Conservation (phyloP, 441 rosid species). For the Aquilaria agallochum region DNA sequence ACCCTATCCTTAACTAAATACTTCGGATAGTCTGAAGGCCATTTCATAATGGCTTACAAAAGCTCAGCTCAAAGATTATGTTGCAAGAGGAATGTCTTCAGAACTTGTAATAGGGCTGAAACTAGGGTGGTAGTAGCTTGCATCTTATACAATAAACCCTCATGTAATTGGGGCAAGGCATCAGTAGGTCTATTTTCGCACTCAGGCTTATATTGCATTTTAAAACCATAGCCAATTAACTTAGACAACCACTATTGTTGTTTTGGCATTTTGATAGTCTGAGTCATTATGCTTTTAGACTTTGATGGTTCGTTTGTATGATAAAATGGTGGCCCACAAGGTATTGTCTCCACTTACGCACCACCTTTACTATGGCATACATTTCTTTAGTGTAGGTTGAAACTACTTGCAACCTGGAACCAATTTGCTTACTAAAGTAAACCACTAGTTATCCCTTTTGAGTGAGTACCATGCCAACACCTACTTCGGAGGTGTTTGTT, state of each 20-base stretch:
- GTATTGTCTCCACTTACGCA: conserved; percentile 4
- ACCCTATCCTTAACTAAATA: too few relatives aligned
- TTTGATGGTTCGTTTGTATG: not conserved
- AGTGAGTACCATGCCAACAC: not conserved
- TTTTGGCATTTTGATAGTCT: not conserved
- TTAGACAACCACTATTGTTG: not conserved
- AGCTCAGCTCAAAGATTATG: too few relatives aligned
- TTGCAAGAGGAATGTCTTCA: too few relatives aligned
- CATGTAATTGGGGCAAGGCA: not conserved
- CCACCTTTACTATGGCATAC: not conserved
- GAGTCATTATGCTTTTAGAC: not conserved
- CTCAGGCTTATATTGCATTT: not conserved
- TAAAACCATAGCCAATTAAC: not conserved
- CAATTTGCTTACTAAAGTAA: not conserved
- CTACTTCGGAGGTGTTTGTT: not conserved
- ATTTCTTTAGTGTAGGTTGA: conserved; percentile 10
- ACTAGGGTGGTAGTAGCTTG: too few relatives aligned
- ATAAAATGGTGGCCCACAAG: not conserved
- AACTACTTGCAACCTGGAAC: not conserved
- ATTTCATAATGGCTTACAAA: too few relatives aligned
- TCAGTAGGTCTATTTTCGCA: not conserved
- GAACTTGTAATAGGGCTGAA: too few relatives aligned
- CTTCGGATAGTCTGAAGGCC: too few relatives aligned
- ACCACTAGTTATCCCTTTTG: not conserved
- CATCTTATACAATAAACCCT: too few relatives aligned